Evolutionary conservation across 1,284 basidiomycete species (phyloP).

Genomic region (Ganoderma multipileum): DNA sequence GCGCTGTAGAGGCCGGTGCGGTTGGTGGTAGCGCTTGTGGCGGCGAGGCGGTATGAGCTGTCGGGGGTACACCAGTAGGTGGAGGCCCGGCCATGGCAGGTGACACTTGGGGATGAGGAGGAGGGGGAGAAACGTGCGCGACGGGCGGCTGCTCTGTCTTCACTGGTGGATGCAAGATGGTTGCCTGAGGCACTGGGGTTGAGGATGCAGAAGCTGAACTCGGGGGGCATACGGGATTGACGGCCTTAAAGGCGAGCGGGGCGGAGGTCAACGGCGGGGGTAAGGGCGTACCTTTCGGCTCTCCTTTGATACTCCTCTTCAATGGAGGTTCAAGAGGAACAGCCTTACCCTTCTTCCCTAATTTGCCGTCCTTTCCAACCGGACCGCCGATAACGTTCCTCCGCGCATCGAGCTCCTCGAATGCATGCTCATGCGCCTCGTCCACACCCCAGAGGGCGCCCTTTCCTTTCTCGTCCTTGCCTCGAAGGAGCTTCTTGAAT

Average conservation of each 20-base stretch:
- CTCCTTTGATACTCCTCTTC: constrained; percentile 70
- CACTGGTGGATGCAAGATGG: constrained; percentile 17
- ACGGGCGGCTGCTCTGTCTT: constrained; percentile 34
- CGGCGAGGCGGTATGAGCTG: constrained; percentile 26
- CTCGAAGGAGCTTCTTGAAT: constrained; percentile 86
- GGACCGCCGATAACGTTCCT: constrained; percentile 43
- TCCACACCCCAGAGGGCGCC: constrained; percentile 92
- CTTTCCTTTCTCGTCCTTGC: constrained; percentile 86
- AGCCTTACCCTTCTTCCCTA: constrained; percentile 58
- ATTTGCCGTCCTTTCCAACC: constrained; percentile 45
- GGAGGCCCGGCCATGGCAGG: constrained; percentile 24
- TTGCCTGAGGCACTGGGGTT: constrained; percentile 15
- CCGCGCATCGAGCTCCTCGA: constrained; percentile 73
- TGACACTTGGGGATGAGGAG: constrained; percentile 18
- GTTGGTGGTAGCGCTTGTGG: constrained; percentile 21
- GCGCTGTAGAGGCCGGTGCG: constrained; percentile 24
- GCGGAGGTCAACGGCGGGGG: constrained; percentile 72
- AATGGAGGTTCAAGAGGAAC: constrained; percentile 62
- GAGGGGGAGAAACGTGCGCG: constrained; percentile 14
- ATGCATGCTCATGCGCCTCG: constrained; percentile 68
- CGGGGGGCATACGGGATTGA: constrained; percentile 19
- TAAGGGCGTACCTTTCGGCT: constrained; percentile 57
- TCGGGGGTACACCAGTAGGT: constrained; percentile 2
- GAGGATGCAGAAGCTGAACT: constrained; percentile 28
- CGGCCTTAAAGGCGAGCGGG: constrained; percentile 52